These are phyloP conservation scores for Malassezia yamatoensis DNA, from an alignment of 1,284 basidiomycete genomes.

Conservation along the genomic window DNA sequence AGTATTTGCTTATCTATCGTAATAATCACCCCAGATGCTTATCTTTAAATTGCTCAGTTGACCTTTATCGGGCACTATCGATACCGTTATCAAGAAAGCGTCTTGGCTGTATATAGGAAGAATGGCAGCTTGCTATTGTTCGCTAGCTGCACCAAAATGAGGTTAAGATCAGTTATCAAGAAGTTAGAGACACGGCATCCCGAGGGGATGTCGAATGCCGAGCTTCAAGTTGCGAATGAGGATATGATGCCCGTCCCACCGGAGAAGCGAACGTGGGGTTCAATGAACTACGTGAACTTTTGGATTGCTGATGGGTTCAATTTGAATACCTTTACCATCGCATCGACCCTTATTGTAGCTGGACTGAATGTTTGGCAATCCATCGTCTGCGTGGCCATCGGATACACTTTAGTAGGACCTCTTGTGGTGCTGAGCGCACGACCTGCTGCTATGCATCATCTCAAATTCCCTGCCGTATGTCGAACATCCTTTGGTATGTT, in stretches of 20 bases:
- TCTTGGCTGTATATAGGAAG: no score
- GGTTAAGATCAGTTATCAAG: neutral
- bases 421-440: conserved; percentile 72
- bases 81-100: no score
- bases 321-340: conserved; percentile 25
- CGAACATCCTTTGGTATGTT: conserved; percentile 63
- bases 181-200: neutral
- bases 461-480: conserved; percentile 69
- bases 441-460: conserved; percentile 54
- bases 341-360: neutral
- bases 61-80: no score
- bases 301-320: conserved; percentile 43
- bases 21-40: no score
- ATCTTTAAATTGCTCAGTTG: no score
- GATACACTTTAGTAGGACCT: conserved; percentile 62
- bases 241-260: conserved; percentile 13
- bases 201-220: neutral
- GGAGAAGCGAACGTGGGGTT: conserved; percentile 29
- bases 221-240: conserved; percentile 3
- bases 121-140: no score
- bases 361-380: conserved; percentile 38
- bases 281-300: conserved; percentile 28
- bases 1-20: no score
- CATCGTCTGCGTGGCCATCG: conserved; percentile 50
- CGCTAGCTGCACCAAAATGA: no score